Evolutionary conservation across 495 filamentous ascomycete species (phyloP).

Genomic region (Xylaria bambusicola): DNA sequence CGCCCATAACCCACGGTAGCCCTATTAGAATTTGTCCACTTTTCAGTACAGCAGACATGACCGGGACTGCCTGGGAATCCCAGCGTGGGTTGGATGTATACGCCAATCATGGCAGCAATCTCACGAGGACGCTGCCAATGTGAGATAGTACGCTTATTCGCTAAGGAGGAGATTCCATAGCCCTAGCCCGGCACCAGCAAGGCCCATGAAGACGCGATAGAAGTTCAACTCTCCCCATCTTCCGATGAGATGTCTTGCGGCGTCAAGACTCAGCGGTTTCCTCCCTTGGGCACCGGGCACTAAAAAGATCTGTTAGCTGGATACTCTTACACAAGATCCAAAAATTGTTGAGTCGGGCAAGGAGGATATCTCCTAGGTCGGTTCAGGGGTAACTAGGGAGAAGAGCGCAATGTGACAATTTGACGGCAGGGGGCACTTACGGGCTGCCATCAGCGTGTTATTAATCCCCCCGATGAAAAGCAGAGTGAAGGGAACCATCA

Average conservation of each 20-base stretch:
- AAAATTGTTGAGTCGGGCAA: not conserved
- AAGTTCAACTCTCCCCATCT: conserved; percentile 43
- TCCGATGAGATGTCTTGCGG: conserved; percentile 31
- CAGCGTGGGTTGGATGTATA: too few relatives aligned
- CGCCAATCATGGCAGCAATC: too few relatives aligned
- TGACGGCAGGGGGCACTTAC: not conserved
- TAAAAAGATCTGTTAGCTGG: not conserved
- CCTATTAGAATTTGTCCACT: too few relatives aligned
- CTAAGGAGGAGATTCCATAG: conserved; percentile 35
- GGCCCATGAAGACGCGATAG: conserved; percentile 39
- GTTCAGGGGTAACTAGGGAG: not conserved
- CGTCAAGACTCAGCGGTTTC: conserved; percentile 30
- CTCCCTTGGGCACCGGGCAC: conserved; percentile 27
- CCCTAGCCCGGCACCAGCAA: conserved; percentile 37
- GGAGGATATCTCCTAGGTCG: not conserved
- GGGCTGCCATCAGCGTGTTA: conserved; percentile 19
- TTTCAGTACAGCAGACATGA: too few relatives aligned
- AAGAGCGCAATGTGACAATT: not conserved
- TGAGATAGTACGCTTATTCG: too few relatives aligned
- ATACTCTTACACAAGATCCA: too few relatives aligned
- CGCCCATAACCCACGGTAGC: too few relatives aligned
- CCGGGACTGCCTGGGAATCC: too few relatives aligned
- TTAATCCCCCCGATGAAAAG: conserved; percentile 27
- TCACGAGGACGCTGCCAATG: too few relatives aligned
- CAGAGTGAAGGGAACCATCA: conserved; percentile 44